Conservation (phyloP, 176 grass and related monocot genomes). For the Thinopyrum elongatum region DNA sequence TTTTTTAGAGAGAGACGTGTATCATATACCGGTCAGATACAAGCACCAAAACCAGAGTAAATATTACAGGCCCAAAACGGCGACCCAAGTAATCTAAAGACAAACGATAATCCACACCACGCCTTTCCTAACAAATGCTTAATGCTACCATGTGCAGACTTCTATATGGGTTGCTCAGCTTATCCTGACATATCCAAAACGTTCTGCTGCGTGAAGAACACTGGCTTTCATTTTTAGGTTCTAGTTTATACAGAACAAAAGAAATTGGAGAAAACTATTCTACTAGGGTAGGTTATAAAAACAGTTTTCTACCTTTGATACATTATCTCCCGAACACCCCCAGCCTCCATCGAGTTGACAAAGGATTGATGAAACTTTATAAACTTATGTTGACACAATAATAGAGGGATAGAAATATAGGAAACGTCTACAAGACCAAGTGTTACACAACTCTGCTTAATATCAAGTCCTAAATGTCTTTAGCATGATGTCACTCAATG, state of each 20-base stretch:
- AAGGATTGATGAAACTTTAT: neutral
- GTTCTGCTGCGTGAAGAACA: neutral
- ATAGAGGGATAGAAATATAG: neutral
- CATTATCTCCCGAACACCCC: neutral
- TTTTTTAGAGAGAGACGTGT: no score
- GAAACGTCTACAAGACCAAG: neutral
- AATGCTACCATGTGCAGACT: neutral
- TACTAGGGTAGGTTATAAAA: slow-evolving; percentile 14
- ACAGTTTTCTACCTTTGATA: neutral
- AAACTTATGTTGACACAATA: neutral
- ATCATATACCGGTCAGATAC: no score
- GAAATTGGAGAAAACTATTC: slow-evolving; percentile 5
- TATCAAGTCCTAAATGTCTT: slow-evolving; percentile 7
- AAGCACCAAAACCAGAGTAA: no score
- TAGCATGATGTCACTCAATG: neutral
- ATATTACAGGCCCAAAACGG: no score
- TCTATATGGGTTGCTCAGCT: neutral
- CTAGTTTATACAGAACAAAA: neutral
- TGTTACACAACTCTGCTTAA: neutral
- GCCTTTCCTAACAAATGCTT: neutral
- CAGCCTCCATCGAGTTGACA: slow-evolving; percentile 17
- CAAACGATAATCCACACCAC: neutral
- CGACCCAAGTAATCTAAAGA: no score
- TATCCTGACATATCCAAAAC: neutral
- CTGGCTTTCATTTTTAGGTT: neutral